These are phyloP conservation scores for Hypoxylon trugodes DNA, from an alignment of 495 filamentous ascomycete species.

Conservation along the genomic window DNA sequence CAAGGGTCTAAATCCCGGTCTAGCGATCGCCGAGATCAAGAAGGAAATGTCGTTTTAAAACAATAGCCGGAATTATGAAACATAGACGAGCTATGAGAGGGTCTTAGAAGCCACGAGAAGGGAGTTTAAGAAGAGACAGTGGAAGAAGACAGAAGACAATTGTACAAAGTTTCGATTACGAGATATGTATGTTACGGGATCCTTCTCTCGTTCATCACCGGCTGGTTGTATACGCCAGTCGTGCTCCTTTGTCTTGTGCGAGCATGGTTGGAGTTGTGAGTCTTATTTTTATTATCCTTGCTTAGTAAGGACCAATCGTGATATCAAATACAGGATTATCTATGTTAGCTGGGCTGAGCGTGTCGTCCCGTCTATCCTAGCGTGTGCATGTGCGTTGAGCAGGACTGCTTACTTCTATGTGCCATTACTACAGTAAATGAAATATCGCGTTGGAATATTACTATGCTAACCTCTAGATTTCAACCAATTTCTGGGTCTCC, in stretches of 20 bases:
- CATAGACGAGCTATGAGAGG: background rate
- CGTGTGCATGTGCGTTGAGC: too few species aligned
- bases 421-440: too few species aligned
- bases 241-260: slow-evolving; percentile 38
- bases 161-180: slow-evolving; percentile 42
- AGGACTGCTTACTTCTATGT: too few species aligned
- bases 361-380: background rate
- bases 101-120: background rate
- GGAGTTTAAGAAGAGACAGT: slow-evolving; percentile 1
- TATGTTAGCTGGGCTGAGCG: slow-evolving; percentile 8
- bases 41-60: slow-evolving; percentile 85
- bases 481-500: slow-evolving; percentile 24
- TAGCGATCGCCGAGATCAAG: slow-evolving; percentile 97
- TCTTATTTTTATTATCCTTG: slow-evolving; percentile 11
- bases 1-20: slow-evolving; percentile 95
- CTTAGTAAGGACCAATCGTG: too few species aligned
- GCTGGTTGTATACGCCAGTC: slow-evolving; percentile 32
- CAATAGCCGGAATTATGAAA: background rate
- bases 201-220: background rate
- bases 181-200: slow-evolving; percentile 30
- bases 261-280: slow-evolving; percentile 48
- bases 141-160: slow-evolving; percentile 10
- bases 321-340: slow-evolving; percentile 30
- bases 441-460: too few species aligned
- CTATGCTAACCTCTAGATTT: slow-evolving; percentile 15